phyloP scores from a whole-genome alignment of 2,329 filamentous ascomycete species.

The Diaporthe velutina region DNA sequence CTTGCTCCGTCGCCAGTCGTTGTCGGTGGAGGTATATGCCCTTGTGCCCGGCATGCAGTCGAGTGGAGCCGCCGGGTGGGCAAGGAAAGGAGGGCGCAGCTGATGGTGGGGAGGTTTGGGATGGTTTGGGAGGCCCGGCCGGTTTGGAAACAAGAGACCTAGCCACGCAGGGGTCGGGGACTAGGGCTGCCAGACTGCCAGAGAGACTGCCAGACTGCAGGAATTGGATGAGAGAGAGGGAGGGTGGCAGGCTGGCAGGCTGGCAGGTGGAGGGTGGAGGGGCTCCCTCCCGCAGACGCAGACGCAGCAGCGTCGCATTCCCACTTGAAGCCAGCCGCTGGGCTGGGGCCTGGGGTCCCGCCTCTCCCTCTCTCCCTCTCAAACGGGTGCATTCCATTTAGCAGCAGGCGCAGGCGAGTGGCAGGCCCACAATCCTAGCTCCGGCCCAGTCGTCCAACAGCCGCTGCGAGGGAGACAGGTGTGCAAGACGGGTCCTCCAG shows the following conservation, averaged over 20 bases:
- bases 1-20: slow-evolving; percentile 33
- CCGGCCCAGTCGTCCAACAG: slow-evolving; percentile 31
- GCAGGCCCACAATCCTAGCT: slow-evolving; percentile 19
- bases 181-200: slow-evolving; percentile 26
- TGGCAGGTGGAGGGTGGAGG: slow-evolving; percentile 18
- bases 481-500: slow-evolving; percentile 11
- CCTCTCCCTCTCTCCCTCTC: neutral
- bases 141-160: slow-evolving; percentile 31
- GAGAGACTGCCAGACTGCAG: neutral
- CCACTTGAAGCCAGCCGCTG: slow-evolving; percentile 23
- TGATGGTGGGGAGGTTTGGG: slow-evolving; percentile 32
- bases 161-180: slow-evolving; percentile 33
- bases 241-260: neutral
- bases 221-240: neutral
- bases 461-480: slow-evolving; percentile 30
- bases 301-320: slow-evolving; percentile 13
- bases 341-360: slow-evolving; percentile 16
- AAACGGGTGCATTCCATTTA: neutral
- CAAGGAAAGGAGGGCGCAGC: slow-evolving; percentile 38
- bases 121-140: slow-evolving; percentile 4
- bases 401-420: slow-evolving; percentile 1
- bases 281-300: slow-evolving; percentile 32
- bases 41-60: slow-evolving; percentile 31
- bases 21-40: slow-evolving; percentile 30
- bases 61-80: slow-evolving; percentile 34